Conservation (phyloP, 2,329 filamentous ascomycete genomes). For the Aspergillus sojae region DNA sequence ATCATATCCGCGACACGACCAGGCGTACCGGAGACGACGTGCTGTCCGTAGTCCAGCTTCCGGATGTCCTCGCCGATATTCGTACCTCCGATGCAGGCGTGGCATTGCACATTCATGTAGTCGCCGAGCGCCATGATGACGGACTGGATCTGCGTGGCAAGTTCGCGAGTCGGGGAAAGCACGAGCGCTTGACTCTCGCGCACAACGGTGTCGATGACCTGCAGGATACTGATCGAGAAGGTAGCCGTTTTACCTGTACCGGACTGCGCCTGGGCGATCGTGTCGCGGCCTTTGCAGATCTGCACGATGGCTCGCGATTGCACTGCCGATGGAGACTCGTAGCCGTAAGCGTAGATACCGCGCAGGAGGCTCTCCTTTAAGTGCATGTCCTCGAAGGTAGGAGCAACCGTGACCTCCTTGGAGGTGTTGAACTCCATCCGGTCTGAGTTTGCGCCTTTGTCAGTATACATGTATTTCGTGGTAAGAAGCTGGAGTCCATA, state of each 20-base stretch:
- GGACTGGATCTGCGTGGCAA: constrained; percentile 97
- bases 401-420: constrained; percentile 91
- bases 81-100: constrained; percentile 96
- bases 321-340: constrained; percentile 95
- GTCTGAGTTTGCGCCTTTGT: constrained; percentile 54
- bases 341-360: constrained; percentile 97
- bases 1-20: constrained; percentile 91
- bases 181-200: constrained; percentile 93
- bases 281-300: constrained; percentile 98
- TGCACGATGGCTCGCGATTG: constrained; percentile 98
- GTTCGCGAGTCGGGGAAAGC: constrained; percentile 91
- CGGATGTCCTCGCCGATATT: constrained; percentile 98
- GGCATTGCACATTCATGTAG: constrained; percentile 99
- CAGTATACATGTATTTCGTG: constrained; percentile 24
- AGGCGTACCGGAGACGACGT: constrained; percentile 97
- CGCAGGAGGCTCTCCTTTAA: constrained; percentile 96
- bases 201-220: constrained; percentile 91
- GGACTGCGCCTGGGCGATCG: constrained; percentile 96
- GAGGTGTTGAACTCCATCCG: constrained; percentile 98
- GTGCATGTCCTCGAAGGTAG: constrained; percentile 94
- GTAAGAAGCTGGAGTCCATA: constrained; percentile 26
- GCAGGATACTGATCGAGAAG: constrained; percentile 93
- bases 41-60: constrained; percentile 95
- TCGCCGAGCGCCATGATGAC: constrained; percentile 99
- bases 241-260: constrained; percentile 97